phyloP scores from a whole-genome alignment of 495 filamentous ascomycete genomes.

The Immersiella caudata region DNA sequence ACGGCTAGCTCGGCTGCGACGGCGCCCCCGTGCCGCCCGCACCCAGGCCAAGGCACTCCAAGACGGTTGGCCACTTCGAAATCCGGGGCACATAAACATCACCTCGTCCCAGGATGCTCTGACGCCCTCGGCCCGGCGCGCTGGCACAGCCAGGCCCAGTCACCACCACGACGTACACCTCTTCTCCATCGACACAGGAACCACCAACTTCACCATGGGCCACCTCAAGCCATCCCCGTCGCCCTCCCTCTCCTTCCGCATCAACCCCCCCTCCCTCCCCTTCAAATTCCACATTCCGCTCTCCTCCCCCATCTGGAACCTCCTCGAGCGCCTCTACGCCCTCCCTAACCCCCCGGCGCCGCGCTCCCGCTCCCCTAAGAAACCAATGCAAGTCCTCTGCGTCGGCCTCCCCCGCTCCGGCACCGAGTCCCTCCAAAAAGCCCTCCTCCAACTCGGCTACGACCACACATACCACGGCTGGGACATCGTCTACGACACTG shows the following conservation, averaged over 20 bases:
- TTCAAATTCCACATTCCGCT: slow-evolving; percentile 19
- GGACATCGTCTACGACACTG: slow-evolving; percentile 62
- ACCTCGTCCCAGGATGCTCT: slow-evolving; percentile 9
- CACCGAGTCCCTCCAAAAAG: slow-evolving; percentile 65
- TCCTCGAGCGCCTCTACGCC: slow-evolving; percentile 35
- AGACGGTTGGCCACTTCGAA: not conserved
- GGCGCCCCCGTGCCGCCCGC: not conserved
- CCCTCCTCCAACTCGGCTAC: slow-evolving; percentile 63
- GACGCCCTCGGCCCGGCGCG: slow-evolving; percentile 3
- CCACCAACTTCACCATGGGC: slow-evolving; percentile 10
- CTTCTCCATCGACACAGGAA: not conserved
- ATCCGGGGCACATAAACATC: slow-evolving; percentile 21
- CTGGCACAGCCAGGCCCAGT: slow-evolving; percentile 9
- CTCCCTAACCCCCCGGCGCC: slow-evolving; percentile 20
- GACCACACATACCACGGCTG: slow-evolving; percentile 68
- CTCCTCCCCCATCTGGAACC: slow-evolving; percentile 28
- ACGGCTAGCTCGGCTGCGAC: slow-evolving; percentile 5
- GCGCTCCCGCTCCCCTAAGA: slow-evolving; percentile 47
- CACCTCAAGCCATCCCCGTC: slow-evolving; percentile 8
- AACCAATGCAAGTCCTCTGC: slow-evolving; percentile 66
- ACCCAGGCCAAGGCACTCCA: not conserved
- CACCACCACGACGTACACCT: not conserved
- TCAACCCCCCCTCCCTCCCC: slow-evolving; percentile 8
- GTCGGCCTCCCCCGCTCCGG: slow-evolving; percentile 64
- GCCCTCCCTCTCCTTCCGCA: not conserved